Evolutionary conservation across 345 rosid species (phyloP).

Genomic region (Anastatica hierochuntica): DNA sequence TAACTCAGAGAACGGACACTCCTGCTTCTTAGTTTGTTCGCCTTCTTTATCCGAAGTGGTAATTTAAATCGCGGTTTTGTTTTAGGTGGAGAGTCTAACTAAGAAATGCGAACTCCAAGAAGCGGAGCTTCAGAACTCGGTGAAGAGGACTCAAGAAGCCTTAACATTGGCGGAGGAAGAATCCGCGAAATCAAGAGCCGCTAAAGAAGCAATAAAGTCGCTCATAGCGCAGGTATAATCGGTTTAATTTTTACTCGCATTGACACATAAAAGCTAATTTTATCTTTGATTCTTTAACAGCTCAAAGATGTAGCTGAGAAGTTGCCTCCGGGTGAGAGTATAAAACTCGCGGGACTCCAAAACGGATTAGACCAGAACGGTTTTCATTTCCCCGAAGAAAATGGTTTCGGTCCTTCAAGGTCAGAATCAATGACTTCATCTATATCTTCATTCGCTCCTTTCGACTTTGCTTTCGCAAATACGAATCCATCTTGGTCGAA

Average conservation of each 20-base stretch:
- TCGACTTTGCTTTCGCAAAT: slow-evolving; percentile 35
- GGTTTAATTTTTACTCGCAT: too few relatives aligned
- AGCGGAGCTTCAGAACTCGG: slow-evolving; percentile 71
- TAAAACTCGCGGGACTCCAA: slow-evolving; percentile 41
- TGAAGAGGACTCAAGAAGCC: slow-evolving; percentile 80
- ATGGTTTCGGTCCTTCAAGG: slow-evolving; percentile 44
- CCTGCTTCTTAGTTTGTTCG: not conserved
- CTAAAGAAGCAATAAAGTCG: slow-evolving; percentile 92
- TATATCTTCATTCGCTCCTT: slow-evolving; percentile 38
- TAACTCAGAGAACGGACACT: too few relatives aligned
- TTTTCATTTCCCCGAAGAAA: slow-evolving; percentile 29
- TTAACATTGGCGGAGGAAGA: slow-evolving; percentile 65
- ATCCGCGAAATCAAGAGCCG: slow-evolving; percentile 82
- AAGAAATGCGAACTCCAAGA: slow-evolving; percentile 79
- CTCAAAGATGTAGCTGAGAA: slow-evolving; percentile 95
- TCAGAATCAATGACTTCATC: slow-evolving; percentile 50
- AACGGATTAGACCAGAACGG: slow-evolving; percentile 72
- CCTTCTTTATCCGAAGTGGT: not conserved
- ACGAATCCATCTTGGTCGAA: slow-evolving; percentile 32
- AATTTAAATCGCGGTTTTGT: slow-evolving; percentile 15
- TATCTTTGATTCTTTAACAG: slow-evolving; percentile 34
- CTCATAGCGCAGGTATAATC: slow-evolving; percentile 72
- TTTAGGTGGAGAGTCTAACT: slow-evolving; percentile 73
- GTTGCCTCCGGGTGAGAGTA: slow-evolving; percentile 67
- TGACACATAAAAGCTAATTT: too few relatives aligned